Base-by-base conservation (phyloP, 2,329 filamentous ascomycete species). In the Aspergillus sp. region DNA sequence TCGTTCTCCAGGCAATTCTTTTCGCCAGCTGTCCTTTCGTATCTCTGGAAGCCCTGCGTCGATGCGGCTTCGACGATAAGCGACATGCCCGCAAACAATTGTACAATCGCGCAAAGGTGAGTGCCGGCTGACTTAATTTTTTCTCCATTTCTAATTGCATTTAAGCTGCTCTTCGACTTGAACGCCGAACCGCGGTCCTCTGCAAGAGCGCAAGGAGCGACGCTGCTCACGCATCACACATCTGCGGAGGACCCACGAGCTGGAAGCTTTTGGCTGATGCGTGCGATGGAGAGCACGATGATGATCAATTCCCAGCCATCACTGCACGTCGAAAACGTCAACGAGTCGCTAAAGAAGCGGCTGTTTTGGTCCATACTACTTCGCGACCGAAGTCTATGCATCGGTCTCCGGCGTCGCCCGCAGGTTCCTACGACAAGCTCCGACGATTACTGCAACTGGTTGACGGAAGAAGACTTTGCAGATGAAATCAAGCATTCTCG, bases 291-390 rank as follows among this genome's bases (percentile, higher is more conserved):
- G 42, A 66, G 69, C 33, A 68, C 69, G 1, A 66, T 63, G 36
- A 57, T 58, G 12, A 61, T 64, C 11, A 63, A 66, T 25, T 64
- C 61, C 1, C 60, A 68, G 26, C 61, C 63, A 17, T 67, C 67
- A 33, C 47, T 55, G 0, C 49, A 53, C 4, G 5, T 17, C 1
- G 44, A 46, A 10, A 43, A 58, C 51, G 42, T 60, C 46, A 11
- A 48, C 45, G 4, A 53, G 47, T 39, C 56, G 43, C 52, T 59
- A 5, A 57, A 67, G 19, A 74, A 72, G 47, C 57, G 69, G 2
- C 49, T 74, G 5, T 73, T 69, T 69, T 74, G 70, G 69, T 69
- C 67, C 36, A 71, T 69, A 36, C 56, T 74, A 25, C 56, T 73
- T 4, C 65, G 71, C 8, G 70, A 73, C 44, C 61, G 68, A 24